Conservation (phyloP, 1,284 basidiomycete species). For the Malassezia obtusa region DNA sequence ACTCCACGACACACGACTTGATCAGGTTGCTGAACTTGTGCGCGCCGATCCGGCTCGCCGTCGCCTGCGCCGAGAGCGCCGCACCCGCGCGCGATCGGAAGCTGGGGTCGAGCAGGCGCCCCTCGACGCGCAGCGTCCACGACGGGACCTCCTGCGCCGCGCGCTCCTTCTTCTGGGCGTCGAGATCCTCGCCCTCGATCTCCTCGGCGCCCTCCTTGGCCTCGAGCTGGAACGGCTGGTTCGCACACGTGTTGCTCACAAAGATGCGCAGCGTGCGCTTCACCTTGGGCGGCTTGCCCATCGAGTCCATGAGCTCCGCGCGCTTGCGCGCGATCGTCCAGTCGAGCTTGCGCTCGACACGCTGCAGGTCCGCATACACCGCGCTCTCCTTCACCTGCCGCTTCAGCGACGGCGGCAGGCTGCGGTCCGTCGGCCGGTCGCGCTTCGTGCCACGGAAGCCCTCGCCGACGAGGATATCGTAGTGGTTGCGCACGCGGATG, state of each 20-base stretch:
- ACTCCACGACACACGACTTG: constrained; percentile 72
- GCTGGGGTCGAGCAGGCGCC: constrained; percentile 59
- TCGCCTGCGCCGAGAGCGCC: constrained; percentile 37
- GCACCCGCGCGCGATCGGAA: constrained; percentile 37
- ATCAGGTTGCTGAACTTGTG: constrained; percentile 75
- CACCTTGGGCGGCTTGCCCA: constrained; percentile 51
- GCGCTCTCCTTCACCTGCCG: constrained; percentile 51
- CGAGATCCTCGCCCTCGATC: constrained; percentile 14
- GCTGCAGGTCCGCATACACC: constrained; percentile 75
- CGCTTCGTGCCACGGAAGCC: constrained; percentile 53
- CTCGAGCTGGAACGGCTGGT: constrained; percentile 54
- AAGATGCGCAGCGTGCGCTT: constrained; percentile 78
- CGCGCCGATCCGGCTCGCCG: constrained; percentile 33
- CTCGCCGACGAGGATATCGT: constrained; percentile 31
- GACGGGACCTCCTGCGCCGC: constrained; percentile 56
- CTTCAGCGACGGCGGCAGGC: constrained; percentile 65
- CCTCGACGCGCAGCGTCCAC: constrained; percentile 81
- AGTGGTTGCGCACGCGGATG: constrained; percentile 22
- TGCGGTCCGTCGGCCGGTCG: constrained; percentile 69
- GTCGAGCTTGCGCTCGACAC: constrained; percentile 82
- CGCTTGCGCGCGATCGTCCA: constrained; percentile 88
- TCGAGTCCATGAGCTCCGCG: constrained; percentile 57
- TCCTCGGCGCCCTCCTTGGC: constrained; percentile 26
- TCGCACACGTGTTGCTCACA: constrained; percentile 74
- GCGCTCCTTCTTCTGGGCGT: constrained; percentile 17